Percentiles rank a stretch among this genome's conserved stretches.
phyloP scores from a whole-genome alignment of 768 basidiomycete species.

The Suillus luteus region DNA sequence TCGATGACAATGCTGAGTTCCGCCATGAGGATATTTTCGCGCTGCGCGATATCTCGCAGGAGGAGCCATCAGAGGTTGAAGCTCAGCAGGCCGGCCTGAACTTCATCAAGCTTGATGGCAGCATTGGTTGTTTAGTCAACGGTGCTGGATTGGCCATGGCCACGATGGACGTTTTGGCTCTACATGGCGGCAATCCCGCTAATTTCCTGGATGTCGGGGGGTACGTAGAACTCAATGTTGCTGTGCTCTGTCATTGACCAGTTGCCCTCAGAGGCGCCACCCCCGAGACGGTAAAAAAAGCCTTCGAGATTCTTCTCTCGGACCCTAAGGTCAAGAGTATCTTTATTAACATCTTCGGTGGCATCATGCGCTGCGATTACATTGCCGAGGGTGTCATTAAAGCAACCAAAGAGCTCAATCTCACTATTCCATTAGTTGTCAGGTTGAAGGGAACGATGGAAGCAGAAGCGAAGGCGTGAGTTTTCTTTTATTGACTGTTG shows the following conservation, averaged over 20 bases:
- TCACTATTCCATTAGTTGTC: slow-evolving; percentile 88
- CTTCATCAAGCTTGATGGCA: slow-evolving; percentile 99
- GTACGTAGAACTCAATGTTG: slow-evolving; percentile 38
- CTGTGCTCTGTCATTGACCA: slow-evolving; percentile 7
- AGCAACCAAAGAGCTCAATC: slow-evolving; percentile 87
- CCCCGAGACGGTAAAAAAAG: slow-evolving; percentile 99
- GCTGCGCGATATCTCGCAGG: slow-evolving; percentile 91
- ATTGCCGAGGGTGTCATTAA: slow-evolving; percentile 99
- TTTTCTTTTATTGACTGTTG: slow-evolving; percentile 16
- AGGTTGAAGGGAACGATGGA: slow-evolving; percentile 98
- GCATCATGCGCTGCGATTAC: slow-evolving; percentile 99
- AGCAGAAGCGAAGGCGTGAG: slow-evolving; percentile 90
- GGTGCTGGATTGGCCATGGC: slow-evolving; percentile 99
- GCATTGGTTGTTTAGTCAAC: slow-evolving; percentile 96
- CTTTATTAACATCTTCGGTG: slow-evolving; percentile 98
- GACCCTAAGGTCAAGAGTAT: slow-evolving; percentile 97
- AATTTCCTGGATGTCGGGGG: slow-evolving; percentile 99
- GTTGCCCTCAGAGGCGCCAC: slow-evolving; percentile 78
- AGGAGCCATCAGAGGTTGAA: slow-evolving; percentile 96
- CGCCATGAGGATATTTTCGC: slow-evolving; percentile 88
- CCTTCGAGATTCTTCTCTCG: slow-evolving; percentile 90
- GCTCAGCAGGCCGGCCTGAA: slow-evolving; percentile 95
- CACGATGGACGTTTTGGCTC: slow-evolving; percentile 98
- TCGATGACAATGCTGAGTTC: slow-evolving; percentile 99
- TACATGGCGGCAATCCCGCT: slow-evolving; percentile 95